Evolutionary conservation across 2,329 filamentous ascomycete genomes (phyloP).

Genomic region (Malbranchea cinnamomea): DNA sequence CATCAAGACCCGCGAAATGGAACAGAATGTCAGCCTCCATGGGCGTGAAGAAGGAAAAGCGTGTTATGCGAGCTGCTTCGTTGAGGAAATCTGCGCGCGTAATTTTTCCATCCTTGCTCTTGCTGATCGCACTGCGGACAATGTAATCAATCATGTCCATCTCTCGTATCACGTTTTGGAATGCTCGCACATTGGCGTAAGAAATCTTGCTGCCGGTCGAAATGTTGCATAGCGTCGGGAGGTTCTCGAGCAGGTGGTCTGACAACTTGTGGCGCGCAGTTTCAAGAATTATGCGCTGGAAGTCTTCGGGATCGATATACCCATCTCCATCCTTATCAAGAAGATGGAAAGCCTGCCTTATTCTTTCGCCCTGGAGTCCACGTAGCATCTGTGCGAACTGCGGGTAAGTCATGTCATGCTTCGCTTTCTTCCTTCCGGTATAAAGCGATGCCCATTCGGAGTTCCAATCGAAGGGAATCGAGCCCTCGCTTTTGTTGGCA

Average conservation of each 20-base stretch:
- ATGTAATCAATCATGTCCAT: slow-evolving; percentile 97
- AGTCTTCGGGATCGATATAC: slow-evolving; percentile 89
- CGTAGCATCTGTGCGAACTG: slow-evolving; percentile 98
- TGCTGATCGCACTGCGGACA: slow-evolving; percentile 68
- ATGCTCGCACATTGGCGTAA: slow-evolving; percentile 92
- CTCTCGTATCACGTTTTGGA: slow-evolving; percentile 94
- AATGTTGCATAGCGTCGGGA: slow-evolving; percentile 90
- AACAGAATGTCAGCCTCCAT: slow-evolving; percentile 99
- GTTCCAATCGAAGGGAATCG: slow-evolving; percentile 91
- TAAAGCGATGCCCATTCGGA: slow-evolving; percentile 94
- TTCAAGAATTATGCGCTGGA: slow-evolving; percentile 90
- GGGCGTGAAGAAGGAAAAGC: slow-evolving; percentile 91
- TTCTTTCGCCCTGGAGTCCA: slow-evolving; percentile 86
- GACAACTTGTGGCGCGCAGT: slow-evolving; percentile 93
- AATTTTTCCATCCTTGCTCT: slow-evolving; percentile 81
- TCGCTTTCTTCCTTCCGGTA: slow-evolving; percentile 71
- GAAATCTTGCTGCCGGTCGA: slow-evolving; percentile 83
- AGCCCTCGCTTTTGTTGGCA: slow-evolving; percentile 69
- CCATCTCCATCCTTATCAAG: slow-evolving; percentile 88
- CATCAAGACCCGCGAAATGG: slow-evolving; percentile 89
- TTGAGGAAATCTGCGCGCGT: slow-evolving; percentile 88
- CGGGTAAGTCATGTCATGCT: slow-evolving; percentile 83
- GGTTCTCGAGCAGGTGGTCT: slow-evolving; percentile 81
- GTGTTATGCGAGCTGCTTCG: slow-evolving; percentile 76
- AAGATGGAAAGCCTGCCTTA: slow-evolving; percentile 83